A percentile compares a stretch with the other conserved stretches of the same genome.
These are phyloP conservation scores for Fagopyrum esculentum DNA, from an alignment of 148 eudicot species.

Conservation along the genomic window DNA sequence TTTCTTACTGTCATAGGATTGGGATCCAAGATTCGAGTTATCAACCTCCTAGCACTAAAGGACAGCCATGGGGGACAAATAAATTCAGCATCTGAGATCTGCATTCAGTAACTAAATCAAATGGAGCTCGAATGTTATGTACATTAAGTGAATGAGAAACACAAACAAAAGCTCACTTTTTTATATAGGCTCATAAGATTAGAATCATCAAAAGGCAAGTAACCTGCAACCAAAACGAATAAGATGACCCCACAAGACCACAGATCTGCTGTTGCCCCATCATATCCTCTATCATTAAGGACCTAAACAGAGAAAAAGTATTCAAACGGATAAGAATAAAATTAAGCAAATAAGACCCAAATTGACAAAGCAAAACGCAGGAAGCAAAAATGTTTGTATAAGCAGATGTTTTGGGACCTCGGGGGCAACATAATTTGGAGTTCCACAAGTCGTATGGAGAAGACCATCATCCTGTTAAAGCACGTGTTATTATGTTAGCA, in stretches of 20 bases:
- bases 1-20: conserved; percentile 67
- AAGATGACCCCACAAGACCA: conserved; percentile 99
- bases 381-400: background rate
- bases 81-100: conserved; percentile 89
- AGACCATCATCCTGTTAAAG: conserved; percentile 80
- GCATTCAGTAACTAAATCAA: conserved; percentile 22
- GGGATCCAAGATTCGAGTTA: conserved; percentile 78
- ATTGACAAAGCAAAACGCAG: background rate
- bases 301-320: conserved; percentile 35
- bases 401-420: conserved; percentile 40
- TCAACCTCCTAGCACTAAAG: conserved; percentile 70
- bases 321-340: background rate
- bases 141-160: conserved; percentile 14
- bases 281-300: conserved; percentile 83
- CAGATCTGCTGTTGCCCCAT: conserved; percentile 94
- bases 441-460: conserved; percentile 95
- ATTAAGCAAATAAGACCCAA: background rate
- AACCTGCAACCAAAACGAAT: conserved; percentile 95
- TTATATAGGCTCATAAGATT: conserved; percentile 86
- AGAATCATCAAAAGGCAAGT: conserved; percentile 98
- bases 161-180: conserved; percentile 61
- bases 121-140: conserved; percentile 11
- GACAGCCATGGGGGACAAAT: conserved; percentile 95
- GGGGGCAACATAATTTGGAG: conserved; percentile 98
- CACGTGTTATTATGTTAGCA: conserved; percentile 1